These are phyloP conservation scores for Eucalyptus victrix DNA, from an alignment of 345 rosid species.

Conservation along the genomic window DNA sequence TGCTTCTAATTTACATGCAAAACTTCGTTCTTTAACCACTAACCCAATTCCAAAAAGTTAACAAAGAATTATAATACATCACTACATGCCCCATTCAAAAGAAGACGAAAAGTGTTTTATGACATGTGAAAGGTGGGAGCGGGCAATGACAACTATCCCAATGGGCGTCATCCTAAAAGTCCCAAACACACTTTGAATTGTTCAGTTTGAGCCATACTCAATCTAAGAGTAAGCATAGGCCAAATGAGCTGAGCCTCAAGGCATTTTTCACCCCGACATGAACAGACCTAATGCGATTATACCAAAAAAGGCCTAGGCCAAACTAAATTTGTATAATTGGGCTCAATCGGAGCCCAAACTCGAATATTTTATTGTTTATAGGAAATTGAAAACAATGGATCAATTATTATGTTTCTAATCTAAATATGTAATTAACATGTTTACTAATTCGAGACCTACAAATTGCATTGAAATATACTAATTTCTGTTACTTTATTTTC, in stretches of 20 bases:
- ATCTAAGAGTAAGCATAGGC: no score
- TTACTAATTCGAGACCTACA: neutral
- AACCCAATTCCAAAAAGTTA: neutral
- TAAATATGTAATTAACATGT: neutral
- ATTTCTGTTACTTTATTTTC: neutral
- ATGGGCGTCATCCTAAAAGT: neutral
- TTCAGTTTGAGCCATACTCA: neutral
- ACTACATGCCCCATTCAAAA: neutral
- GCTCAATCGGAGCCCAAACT: neutral
- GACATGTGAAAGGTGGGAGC: neutral
- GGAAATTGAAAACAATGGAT: neutral
- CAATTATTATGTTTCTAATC: neutral
- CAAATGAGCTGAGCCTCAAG: fast-evolving
- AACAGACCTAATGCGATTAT: neutral
- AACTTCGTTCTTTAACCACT: neutral
- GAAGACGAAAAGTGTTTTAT: neutral
- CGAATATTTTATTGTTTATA: neutral
- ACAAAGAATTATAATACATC: neutral
- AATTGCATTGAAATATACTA: neutral
- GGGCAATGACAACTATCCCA: neutral
- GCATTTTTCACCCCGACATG: fast-evolving
- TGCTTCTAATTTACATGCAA: neutral
- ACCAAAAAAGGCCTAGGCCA: neutral
- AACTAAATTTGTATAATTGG: neutral
- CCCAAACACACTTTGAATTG: neutral